Evolutionary conservation across 2,329 filamentous ascomycete genomes (phyloP).

Genomic region (Fusarium odoratissimum): DNA sequence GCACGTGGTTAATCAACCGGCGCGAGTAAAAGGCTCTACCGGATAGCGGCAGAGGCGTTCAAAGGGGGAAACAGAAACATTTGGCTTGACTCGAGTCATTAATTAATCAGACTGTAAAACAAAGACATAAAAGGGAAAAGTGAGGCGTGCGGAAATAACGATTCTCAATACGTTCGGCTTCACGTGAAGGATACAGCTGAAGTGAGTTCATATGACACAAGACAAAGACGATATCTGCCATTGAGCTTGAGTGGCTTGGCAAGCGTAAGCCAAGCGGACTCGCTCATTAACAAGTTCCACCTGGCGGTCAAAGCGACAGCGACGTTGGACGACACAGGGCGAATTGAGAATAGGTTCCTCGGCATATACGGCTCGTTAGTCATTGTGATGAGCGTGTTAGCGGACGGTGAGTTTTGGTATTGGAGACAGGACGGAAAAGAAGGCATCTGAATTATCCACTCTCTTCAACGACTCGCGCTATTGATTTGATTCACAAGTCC

Average conservation of each 20-base stretch:
- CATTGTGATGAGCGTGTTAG: constrained; percentile 9
- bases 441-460: background rate
- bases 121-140: background rate
- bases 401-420: constrained; percentile 10
- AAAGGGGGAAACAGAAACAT: background rate
- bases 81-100: background rate
- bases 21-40: background rate
- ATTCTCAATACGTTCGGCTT: background rate
- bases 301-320: background rate
- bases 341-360: background rate
- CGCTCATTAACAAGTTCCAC: background rate
- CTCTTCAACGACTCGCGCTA: background rate
- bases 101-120: background rate
- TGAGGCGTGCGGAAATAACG: constrained; percentile 1
- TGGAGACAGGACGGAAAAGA: background rate
- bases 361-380: constrained; percentile 4
- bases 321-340: background rate
- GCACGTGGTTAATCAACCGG: constrained; percentile 24
- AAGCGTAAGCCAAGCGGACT: background rate
- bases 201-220: background rate
- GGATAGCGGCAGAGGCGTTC: constrained; percentile 15
- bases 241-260: background rate
- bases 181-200: background rate
- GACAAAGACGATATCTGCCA: background rate
- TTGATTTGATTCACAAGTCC: background rate